Percentiles rank a stretch among this genome's conserved stretches.
Evolutionary conservation across 2,329 filamentous ascomycete genomes (phyloP).

Genomic region (Helotiales sp.): DNA sequence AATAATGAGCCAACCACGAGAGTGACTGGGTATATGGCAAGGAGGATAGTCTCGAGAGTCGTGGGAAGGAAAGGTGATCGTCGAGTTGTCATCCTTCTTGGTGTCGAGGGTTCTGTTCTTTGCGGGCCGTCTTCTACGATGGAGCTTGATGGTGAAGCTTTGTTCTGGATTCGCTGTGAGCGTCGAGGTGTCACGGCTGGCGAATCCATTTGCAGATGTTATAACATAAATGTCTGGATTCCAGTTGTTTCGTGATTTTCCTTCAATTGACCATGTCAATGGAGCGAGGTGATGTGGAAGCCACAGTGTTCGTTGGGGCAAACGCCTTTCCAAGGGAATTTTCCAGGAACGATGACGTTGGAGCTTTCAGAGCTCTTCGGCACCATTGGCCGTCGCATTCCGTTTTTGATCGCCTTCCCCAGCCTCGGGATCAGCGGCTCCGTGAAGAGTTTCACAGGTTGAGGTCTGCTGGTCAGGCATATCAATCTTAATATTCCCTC

Average conservation of each 20-base stretch:
- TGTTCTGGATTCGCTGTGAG: conserved; percentile 30
- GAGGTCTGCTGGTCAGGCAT: background rate
- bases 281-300: conserved; percentile 19
- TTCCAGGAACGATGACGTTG: conserved; percentile 19
- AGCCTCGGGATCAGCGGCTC: conserved; percentile 7
- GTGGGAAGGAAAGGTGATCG: conserved; percentile 66
- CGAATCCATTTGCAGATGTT: conserved; percentile 30
- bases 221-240: conserved; percentile 24
- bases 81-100: conserved; percentile 19
- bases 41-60: conserved; percentile 61
- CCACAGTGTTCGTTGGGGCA: conserved; percentile 19
- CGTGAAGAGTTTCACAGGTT: conserved; percentile 2
- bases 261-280: conserved; percentile 3
- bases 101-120: background rate
- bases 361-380: background rate
- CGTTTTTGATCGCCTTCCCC: background rate
- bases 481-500: background rate
- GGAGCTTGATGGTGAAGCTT: conserved; percentile 17
- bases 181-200: conserved; percentile 30
- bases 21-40: conserved; percentile 73
- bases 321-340: conserved; percentile 4
- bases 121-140: conserved; percentile 8
- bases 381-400: background rate
- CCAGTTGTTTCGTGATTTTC: conserved; percentile 11
- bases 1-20: conserved; percentile 82